These are phyloP conservation scores for Puccinia horiana DNA, from an alignment of 1,284 basidiomycete genomes.

Conservation along the genomic window DNA sequence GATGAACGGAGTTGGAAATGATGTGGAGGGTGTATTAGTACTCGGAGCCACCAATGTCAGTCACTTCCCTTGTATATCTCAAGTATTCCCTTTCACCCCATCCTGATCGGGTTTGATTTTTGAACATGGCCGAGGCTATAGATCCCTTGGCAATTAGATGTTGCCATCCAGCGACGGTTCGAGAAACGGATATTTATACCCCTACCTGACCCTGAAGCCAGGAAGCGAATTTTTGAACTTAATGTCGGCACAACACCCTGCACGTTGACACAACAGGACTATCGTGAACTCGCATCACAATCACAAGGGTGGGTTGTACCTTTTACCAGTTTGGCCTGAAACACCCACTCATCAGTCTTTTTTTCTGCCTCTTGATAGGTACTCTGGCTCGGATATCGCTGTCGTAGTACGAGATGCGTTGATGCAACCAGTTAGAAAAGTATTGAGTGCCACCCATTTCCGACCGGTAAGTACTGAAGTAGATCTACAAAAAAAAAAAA, in stretches of 20 bases:
- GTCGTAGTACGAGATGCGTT: constrained; percentile 93
- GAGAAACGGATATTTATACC: constrained; percentile 99
- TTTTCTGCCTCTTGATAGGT: constrained; percentile 61
- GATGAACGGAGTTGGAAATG: constrained; percentile 98
- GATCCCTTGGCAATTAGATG: constrained; percentile 72
- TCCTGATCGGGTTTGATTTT: neutral
- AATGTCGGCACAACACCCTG: constrained; percentile 93
- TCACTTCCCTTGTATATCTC: neutral
- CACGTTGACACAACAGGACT: constrained; percentile 76
- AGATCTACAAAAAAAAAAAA: neutral
- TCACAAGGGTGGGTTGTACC: constrained; percentile 73
- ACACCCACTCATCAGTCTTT: neutral
- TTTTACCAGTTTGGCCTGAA: constrained; percentile 1
- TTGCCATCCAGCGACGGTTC: constrained; percentile 96
- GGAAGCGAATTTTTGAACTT: constrained; percentile 92
- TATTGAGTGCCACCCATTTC: constrained; percentile 93
- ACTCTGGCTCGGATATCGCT: constrained; percentile 93
- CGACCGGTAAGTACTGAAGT: constrained; percentile 63
- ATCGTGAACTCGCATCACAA: constrained; percentile 74
- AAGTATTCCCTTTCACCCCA: neutral
- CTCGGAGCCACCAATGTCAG: constrained; percentile 98
- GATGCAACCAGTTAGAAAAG: constrained; percentile 98
- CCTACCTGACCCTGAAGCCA: constrained; percentile 88
- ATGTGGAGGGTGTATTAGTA: constrained; percentile 94
- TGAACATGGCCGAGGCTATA: neutral